Conservation (phyloP, 169 alveolate genomes). For the Cryptosporidium viatorum region DNA sequence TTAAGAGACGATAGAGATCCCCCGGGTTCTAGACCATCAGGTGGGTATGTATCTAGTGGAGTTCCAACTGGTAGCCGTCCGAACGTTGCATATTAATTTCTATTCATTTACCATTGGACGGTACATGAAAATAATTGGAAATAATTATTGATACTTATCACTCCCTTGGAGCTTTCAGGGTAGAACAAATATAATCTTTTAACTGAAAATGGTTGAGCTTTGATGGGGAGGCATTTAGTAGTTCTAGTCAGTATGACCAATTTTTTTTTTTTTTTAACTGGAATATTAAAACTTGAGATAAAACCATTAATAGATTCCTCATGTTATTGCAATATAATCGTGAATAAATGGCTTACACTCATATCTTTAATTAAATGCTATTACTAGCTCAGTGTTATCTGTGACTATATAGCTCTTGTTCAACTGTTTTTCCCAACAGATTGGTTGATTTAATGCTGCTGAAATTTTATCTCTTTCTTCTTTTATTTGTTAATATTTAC, state of each 20-base stretch:
- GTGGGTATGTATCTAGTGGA: conserved; percentile 51
- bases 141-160: not conserved
- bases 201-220: conserved; percentile 1
- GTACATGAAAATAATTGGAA: not conserved
- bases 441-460: conserved; percentile 33
- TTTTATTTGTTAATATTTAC: not conserved
- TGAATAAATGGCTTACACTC: conserved; percentile 24
- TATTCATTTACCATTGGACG: not conserved
- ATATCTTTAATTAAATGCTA: conserved; percentile 4
- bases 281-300: not conserved
- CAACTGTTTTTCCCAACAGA: conserved; percentile 20
- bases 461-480: conserved; percentile 12
- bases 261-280: not conserved
- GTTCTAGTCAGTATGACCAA: not conserved
- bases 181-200: not conserved
- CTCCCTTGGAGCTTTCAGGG: not conserved
- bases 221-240: conserved; percentile 1
- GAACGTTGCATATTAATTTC: conserved; percentile 42
- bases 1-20: conserved; percentile 72
- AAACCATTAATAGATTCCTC: conserved; percentile 17
- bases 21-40: conserved; percentile 37
- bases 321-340: not conserved
- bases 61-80: conserved; percentile 43
- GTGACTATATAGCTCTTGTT: conserved; percentile 9
- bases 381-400: conserved; percentile 19